phyloP scores from a whole-genome alignment of 306 rosid genomes.

The Vicia villosa region DNA sequence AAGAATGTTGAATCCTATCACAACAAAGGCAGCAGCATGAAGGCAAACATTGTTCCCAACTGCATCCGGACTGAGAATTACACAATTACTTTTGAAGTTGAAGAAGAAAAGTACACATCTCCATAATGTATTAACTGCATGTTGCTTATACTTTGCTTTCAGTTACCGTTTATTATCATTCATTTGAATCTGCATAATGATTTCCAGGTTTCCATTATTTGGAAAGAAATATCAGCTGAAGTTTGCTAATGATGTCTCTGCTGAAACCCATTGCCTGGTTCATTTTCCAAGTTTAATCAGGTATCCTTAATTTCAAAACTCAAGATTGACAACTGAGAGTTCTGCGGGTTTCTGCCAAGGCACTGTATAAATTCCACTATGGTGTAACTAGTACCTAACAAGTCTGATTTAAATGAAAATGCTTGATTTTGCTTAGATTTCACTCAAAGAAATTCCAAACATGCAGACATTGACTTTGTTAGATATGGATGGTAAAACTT shows the following conservation, averaged over 20 bases:
- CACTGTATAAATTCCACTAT: slow-evolving; percentile 11
- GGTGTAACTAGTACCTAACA: background rate
- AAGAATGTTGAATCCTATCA: slow-evolving; percentile 97
- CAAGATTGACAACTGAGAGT: slow-evolving; percentile 25
- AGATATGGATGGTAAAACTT: slow-evolving; percentile 13
- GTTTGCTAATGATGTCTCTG: slow-evolving; percentile 70
- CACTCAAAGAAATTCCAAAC: slow-evolving; percentile 15
- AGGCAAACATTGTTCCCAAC: slow-evolving; percentile 95
- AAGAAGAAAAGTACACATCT: slow-evolving; percentile 86
- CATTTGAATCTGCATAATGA: slow-evolving; percentile 29
- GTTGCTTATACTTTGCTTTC: slow-evolving; percentile 34
- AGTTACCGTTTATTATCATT: slow-evolving; percentile 8
- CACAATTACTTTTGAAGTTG: slow-evolving; percentile 93
- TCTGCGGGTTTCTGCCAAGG: slow-evolving; percentile 32
- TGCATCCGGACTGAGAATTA: slow-evolving; percentile 97
- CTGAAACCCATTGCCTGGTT: slow-evolving; percentile 91
- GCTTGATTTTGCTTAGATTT: slow-evolving; percentile 23
- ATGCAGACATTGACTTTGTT: slow-evolving; percentile 12
- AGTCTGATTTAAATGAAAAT: slow-evolving; percentile 22
- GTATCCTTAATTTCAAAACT: slow-evolving; percentile 46
- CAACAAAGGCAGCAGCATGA: slow-evolving; percentile 83
- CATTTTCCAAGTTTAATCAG: slow-evolving; percentile 98
- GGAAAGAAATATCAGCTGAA: slow-evolving; percentile 95
- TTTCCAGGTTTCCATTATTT: slow-evolving; percentile 88
- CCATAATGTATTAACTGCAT: slow-evolving; percentile 22